Evolutionary conservation across 192 early-diverging fungal genomes (phyloP), one percentile per base, ranked within the genome.

Genomic region (Coemansia aciculifera): DNA sequence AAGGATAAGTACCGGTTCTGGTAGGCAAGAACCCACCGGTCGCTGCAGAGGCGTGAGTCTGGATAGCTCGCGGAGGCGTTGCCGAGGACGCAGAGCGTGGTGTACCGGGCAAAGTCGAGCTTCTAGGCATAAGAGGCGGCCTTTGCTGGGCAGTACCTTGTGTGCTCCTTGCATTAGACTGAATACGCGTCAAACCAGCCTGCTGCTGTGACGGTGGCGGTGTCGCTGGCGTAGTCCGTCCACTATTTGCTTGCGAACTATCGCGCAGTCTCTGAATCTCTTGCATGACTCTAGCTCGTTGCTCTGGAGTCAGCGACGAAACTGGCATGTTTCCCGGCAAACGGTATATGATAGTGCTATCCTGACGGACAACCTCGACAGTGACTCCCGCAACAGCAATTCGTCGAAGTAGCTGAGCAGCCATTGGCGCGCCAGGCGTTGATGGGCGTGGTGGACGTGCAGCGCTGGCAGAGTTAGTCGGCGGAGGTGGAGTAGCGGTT

Each of bases 241-340:
- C 59, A n/a, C 59, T 60, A 24, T 13, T 60, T 21, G 37, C 21
- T 19, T 60, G 59, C 23, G 59, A 60, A 48, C 57, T 75, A 67
- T 59, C 69, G 0, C 77, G 67, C 38, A 75, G 54, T 11, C 77
- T 70, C 69, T 84, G 76, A 17, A 84, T 84, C 56, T 78, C 81
- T 21, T 57, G 61, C 81, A 84, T 84, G n/a, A 84, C 81, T 38
- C 39, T 61, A 6, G 64, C 46, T 4, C 76, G 69, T 68, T 84
- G 81, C 31, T 84, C 81, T 19, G 68, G 62, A 5, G 81, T 79
- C 65, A 84, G 59, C 64, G 81, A 73, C 1, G 76, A 73, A 42
- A 84, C 81, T 0, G 81, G 77, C 77, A 71, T 79, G 68, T 84
- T 84, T 44, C 77, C 77, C 5, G 70, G 73, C 27, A 84, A 73